Evolutionary conservation across 805 yeast genomes (phyloP).

Genomic region (Kazachstania taianensis): DNA sequence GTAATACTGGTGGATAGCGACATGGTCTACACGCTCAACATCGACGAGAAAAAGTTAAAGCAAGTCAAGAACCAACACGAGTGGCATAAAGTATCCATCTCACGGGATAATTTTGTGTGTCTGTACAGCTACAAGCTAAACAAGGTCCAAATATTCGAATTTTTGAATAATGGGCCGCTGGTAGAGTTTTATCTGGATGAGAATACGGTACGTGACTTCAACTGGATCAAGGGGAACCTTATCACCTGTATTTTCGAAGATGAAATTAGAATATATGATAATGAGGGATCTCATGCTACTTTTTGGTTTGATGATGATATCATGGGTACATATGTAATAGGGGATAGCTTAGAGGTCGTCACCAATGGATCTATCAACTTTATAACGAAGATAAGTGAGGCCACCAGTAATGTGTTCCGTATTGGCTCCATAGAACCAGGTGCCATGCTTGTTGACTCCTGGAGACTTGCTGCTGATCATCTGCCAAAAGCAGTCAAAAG

Average conservation of each 20-base stretch:
- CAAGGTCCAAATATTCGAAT: slow-evolving; percentile 40
- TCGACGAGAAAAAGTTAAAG: slow-evolving; percentile 4
- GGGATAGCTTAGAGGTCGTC: slow-evolving; percentile 66
- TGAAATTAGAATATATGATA: slow-evolving; percentile 62
- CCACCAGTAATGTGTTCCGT: slow-evolving; percentile 53
- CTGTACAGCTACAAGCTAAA: slow-evolving; percentile 33
- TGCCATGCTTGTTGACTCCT: slow-evolving; percentile 73
- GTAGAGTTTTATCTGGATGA: slow-evolving; percentile 20
- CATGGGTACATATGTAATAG: slow-evolving; percentile 38
- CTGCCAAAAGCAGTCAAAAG: slow-evolving; percentile 79
- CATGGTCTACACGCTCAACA: slow-evolving; percentile 11
- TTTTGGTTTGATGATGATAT: slow-evolving; percentile 40
- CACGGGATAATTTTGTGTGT: slow-evolving; percentile 36
- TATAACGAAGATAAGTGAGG: slow-evolving; percentile 49
- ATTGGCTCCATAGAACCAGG: slow-evolving; percentile 80
- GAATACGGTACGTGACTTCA: slow-evolving; percentile 36
- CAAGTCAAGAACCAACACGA: slow-evolving; percentile 5
- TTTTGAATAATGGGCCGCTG: slow-evolving; percentile 17
- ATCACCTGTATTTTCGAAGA: slow-evolving; percentile 51
- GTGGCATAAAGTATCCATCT: slow-evolving; percentile 23
- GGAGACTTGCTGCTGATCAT: slow-evolving; percentile 51
- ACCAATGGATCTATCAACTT: slow-evolving; percentile 49
- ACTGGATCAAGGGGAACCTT: slow-evolving; percentile 86
- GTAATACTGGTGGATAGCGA: slow-evolving; percentile 20
- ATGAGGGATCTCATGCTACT: slow-evolving; percentile 40